Evolutionary conservation across 2,329 filamentous ascomycete genomes (phyloP), one percentile per base, ranked within the genome.

Genomic region (Xylaria sp.): DNA sequence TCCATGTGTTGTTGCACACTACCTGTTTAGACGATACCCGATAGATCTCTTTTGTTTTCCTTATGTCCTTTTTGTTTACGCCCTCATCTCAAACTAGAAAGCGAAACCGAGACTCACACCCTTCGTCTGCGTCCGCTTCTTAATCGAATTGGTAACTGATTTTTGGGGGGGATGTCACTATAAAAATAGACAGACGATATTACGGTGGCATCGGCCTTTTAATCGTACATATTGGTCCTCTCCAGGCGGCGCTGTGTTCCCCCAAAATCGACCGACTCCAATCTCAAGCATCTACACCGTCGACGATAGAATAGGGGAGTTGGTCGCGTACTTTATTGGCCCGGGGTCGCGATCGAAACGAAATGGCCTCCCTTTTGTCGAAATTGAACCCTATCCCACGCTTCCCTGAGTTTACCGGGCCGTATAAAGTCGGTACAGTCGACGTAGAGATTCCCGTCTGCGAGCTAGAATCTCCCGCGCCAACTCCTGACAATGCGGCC

Each of bases 401-500:
- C 1, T 94, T 97, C 66, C 91, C 93, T 4, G 82, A 88, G 4
- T 95, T 94, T 76, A 90, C 90, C 0, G 93, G 93, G 0, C 91
- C 91, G 0, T 90, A 93, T 82, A 88, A 89, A 74, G 93, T 96
- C 66, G 93, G 93, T 70, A 93, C 91, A 2, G 83, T 93, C 72
- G 93, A 97, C 75, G 85, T 95, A 71, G 93, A 97, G 81, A 87
- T 97, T 18, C 91, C 93, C 50, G 84, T 91, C 10, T 83, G 85
- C 32, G 85, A 88, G 56, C 81, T 90, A 6, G 77, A 84, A 1
- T 82, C 86, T 1, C 87, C 89, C 0, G 83, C 85, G 25, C 81
- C 84, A 3, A 79, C 83, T 8, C 87, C 88, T 6, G 81, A 84
- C 8, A 83, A 85, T 58, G 85, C 88, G 5, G 79, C 80, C 63